A percentile compares a stretch with the other conserved stretches of the same genome.
These are phyloP conservation scores for Aspergillus floridensis DNA, from an alignment of 2,329 filamentous ascomycete species.

Conservation along the genomic window DNA sequence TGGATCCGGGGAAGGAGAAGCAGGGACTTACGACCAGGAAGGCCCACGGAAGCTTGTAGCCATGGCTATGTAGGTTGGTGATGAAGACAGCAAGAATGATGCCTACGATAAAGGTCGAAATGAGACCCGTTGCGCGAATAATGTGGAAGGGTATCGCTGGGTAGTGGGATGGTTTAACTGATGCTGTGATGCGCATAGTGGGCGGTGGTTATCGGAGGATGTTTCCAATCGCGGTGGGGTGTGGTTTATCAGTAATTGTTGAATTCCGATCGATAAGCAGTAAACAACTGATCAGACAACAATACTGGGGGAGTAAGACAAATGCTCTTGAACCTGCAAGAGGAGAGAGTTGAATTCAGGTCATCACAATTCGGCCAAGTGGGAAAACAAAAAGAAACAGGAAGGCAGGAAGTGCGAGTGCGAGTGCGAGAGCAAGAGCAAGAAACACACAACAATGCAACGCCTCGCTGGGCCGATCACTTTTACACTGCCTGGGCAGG, in stretches of 20 bases:
- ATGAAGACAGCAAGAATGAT: slow-evolving; percentile 57
- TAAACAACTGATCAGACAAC: not conserved
- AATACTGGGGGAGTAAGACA: not conserved
- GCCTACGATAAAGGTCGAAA: slow-evolving; percentile 55
- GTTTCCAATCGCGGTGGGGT: not conserved
- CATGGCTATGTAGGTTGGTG: slow-evolving; percentile 51
- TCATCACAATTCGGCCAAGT: not conserved
- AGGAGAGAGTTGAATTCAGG: not conserved
- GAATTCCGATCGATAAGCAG: not conserved
- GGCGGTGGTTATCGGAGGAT: not conserved
- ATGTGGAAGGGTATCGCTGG: slow-evolving; percentile 40
- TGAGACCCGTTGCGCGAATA: slow-evolving; percentile 41
- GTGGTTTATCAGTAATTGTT: not conserved
- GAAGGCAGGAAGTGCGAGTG: not conserved
- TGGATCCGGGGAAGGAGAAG: not conserved
- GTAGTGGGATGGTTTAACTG: slow-evolving; percentile 41
- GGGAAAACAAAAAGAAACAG: not conserved
- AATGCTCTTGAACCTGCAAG: not conserved
- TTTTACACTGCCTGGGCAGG: not conserved
- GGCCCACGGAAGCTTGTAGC: slow-evolving; percentile 57
- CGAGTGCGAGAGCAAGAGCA: not conserved
- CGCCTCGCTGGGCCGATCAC: slow-evolving; percentile 15
- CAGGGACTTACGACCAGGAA: slow-evolving; percentile 54
- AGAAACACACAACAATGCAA: slow-evolving; percentile 11
- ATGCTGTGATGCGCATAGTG: slow-evolving; percentile 31